Percentiles rank a stretch among this genome's conserved stretches.
Conservation (phyloP, 176 grass and related monocot species). For the Hyparrhenia diplandra region DNA sequence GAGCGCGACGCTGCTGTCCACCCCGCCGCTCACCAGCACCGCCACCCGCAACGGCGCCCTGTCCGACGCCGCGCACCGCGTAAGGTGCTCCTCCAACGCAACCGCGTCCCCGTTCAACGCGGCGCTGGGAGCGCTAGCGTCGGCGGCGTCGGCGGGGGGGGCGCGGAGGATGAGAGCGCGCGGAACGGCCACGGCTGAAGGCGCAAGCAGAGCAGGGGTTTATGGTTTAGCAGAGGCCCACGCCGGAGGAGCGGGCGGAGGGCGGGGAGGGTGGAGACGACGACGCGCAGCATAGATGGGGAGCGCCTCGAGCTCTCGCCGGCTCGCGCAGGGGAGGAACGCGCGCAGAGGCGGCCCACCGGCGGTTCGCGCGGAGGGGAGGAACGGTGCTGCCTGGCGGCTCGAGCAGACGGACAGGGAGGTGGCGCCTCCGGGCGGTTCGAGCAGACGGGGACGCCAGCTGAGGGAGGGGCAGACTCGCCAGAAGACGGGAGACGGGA, state of each 20-base stretch:
- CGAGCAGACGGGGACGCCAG: too few species aligned
- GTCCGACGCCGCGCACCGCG: constrained; percentile 40
- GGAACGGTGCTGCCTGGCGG: too few species aligned
- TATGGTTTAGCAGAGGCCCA: constrained; percentile 1
- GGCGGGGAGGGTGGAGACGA: constrained; percentile 17
- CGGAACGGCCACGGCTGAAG: background rate
- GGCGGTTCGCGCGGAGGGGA: too few species aligned
- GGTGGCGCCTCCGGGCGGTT: too few species aligned
- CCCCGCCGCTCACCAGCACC: constrained; percentile 87
- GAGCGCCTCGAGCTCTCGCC: background rate
- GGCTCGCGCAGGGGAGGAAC: too few species aligned
- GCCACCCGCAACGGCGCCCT: constrained; percentile 52
- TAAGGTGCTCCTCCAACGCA: constrained; percentile 36
- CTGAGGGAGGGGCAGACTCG: too few species aligned
- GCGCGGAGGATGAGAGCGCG: constrained; percentile 9
- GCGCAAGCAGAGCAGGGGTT: background rate
- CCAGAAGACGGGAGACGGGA: too few species aligned
- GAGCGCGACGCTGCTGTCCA: constrained; percentile 93
- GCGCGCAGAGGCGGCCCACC: too few species aligned
- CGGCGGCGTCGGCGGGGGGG: background rate
- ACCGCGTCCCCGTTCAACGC: background rate
- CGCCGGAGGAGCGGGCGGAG: constrained; percentile 37
- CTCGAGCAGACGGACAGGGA: too few species aligned
- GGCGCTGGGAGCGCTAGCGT: background rate
- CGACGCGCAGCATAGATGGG: constrained; percentile 33